Evolutionary conservation across 2,329 filamentous ascomycete genomes (phyloP), one percentile per base, ranked within the genome.

Genomic region (Camillea tinctor): DNA sequence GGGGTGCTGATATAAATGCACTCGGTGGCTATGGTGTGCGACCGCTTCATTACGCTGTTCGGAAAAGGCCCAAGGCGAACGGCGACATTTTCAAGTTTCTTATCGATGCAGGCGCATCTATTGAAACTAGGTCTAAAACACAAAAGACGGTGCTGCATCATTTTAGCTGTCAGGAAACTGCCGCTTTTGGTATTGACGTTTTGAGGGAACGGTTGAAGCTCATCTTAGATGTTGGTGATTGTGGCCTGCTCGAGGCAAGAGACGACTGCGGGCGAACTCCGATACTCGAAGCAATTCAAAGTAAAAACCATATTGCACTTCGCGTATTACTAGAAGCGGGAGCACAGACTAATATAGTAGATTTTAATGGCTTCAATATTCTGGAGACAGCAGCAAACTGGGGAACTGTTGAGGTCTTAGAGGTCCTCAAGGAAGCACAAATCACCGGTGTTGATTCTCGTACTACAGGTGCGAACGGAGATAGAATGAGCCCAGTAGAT

Each of bases 371-470:
- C 17, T 1, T 11, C 1, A 55, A 50, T 26, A 2, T 49, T 50
- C 22, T 55, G 4, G 19, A 55, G 23, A 23, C 1, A 17, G 40
- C 36, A 24, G 44, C 54, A 3, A 2, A 17, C 8, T 20, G 21
- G 13, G 36, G 36, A 55, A 55, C 20, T 4, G 24, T 8, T 21
- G 7, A 49, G 21, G 17, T 50, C 19, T 13, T 55, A 3, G 13
- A 36, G 21, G 30, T 55, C 9, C 48, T 55, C 20, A 55, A 21
- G n/a, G 21, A 55, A 30, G 20, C 36, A 5, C 17, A 22, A 55
- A 50, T 55, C 15, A 26, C n/a, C 49, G 22, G 36, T 11, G 19
- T 56, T 24, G 55, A 56, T 21, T 51, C 51, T 30, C 44, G 55
- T 3, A 56, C 44, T 17, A 55, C 30, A 4, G 9, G 20, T n/a